These are phyloP conservation scores for Cryptococcus neoformans DNA, from an alignment of 1,284 basidiomycete genomes.

Conservation along the genomic window DNA sequence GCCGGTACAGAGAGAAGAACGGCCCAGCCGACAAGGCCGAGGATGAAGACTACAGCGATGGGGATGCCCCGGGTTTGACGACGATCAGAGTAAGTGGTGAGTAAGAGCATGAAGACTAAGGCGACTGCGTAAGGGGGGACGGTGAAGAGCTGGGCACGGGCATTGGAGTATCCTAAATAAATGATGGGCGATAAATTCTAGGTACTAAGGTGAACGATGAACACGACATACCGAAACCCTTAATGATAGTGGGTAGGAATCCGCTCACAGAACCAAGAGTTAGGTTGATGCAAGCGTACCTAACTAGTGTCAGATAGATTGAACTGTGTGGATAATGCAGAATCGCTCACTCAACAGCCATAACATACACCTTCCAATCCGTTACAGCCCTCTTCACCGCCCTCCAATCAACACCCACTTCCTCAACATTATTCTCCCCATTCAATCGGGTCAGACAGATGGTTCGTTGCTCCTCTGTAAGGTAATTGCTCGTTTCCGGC, in stretches of 20 bases:
- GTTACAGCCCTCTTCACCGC: slow-evolving; percentile 61
- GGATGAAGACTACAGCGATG: slow-evolving; percentile 42
- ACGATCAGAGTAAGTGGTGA: slow-evolving; percentile 67
- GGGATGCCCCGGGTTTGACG: slow-evolving; percentile 61
- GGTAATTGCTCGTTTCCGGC: slow-evolving; percentile 68
- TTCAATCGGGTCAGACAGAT: slow-evolving; percentile 73
- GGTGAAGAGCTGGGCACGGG: slow-evolving; percentile 50
- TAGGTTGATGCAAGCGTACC: slow-evolving; percentile 75
- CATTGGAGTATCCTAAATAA: slow-evolving; percentile 52
- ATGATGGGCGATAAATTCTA: too few species aligned
- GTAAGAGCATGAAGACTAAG: slow-evolving; percentile 61
- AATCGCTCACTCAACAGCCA: slow-evolving; percentile 62
- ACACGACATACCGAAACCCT: slow-evolving; percentile 27
- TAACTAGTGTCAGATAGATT: slow-evolving; percentile 19
- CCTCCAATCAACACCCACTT: slow-evolving; percentile 45
- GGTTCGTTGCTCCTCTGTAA: slow-evolving; percentile 68
- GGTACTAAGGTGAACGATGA: too few species aligned
- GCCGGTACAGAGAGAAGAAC: slow-evolving; percentile 43
- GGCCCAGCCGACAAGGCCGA: slow-evolving; percentile 50
- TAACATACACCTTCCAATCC: slow-evolving; percentile 56
- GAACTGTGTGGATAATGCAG: background rate
- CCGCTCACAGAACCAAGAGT: slow-evolving; percentile 74
- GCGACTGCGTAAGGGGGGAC: slow-evolving; percentile 75
- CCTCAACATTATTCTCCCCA: slow-evolving; percentile 62
- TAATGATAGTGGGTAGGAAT: slow-evolving; percentile 79